Percentiles rank a stretch among this genome's conserved stretches.
These are phyloP conservation scores for Vaccinium myrtillus DNA, from an alignment of 148 eudicot species.

Conservation along the genomic window DNA sequence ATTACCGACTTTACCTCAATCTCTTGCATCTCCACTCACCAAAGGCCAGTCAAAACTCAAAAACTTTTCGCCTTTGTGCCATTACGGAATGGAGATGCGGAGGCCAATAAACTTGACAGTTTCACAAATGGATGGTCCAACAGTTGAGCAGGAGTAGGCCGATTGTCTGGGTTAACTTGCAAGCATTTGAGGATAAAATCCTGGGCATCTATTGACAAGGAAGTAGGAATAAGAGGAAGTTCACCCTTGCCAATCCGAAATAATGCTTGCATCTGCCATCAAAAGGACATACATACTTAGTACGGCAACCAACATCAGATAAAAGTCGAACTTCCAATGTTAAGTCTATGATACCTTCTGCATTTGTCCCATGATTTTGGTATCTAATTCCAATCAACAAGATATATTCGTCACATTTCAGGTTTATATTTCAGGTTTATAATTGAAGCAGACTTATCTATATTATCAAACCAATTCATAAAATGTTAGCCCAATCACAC, in stretches of 20 bases:
- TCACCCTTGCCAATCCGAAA: conserved; percentile 43
- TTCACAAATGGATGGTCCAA: conserved; percentile 54
- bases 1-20: conserved; percentile 6
- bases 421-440: not conserved
- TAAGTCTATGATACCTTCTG: not conserved
- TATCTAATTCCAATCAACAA: not conserved
- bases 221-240: conserved; percentile 35
- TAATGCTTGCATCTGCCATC: conserved; percentile 39
- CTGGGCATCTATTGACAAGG: conserved; percentile 39
- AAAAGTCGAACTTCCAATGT: not conserved
- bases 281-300: conserved; percentile 17
- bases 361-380: not conserved
- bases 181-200: conserved; percentile 43
- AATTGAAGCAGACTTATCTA: not conserved
- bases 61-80: not conserved
- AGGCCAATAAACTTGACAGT: conserved; percentile 22
- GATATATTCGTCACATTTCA: not conserved
- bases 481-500: not conserved
- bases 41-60: not conserved
- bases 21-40: not conserved
- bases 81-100: conserved; percentile 33
- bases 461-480: not conserved
- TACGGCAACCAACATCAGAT: not conserved
- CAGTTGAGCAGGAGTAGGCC: conserved; percentile 47
- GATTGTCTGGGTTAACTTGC: conserved; percentile 42